These are phyloP conservation scores for Kuraishia ogatae DNA, from an alignment of 805 yeast genomes.

Conservation along the genomic window DNA sequence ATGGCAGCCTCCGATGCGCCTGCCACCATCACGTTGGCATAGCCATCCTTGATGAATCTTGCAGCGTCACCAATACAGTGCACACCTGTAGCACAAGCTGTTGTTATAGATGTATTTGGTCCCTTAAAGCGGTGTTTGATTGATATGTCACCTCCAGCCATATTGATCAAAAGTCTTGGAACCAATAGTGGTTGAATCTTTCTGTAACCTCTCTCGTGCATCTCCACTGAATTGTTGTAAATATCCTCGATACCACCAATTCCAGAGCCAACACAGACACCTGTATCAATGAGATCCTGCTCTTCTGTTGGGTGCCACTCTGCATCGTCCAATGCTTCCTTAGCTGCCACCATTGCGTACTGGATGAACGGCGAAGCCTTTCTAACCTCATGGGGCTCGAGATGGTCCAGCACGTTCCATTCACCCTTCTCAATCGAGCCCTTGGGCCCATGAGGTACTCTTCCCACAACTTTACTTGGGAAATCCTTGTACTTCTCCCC, in stretches of 20 bases:
- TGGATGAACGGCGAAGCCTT: constrained; percentile 68
- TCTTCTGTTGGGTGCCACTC: constrained; percentile 33
- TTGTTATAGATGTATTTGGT: constrained; percentile 79
- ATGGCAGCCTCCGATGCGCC: constrained; percentile 91
- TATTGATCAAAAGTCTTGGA: constrained; percentile 76
- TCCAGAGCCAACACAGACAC: constrained; percentile 90
- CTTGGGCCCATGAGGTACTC: constrained; percentile 45
- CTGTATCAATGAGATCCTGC: constrained; percentile 31
- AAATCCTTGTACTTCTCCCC: constrained; percentile 40
- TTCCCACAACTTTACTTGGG: constrained; percentile 72
- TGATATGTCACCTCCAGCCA: constrained; percentile 92
- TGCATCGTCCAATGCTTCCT: constrained; percentile 72
- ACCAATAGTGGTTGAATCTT: constrained; percentile 80
- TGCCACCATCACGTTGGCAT: constrained; percentile 81
- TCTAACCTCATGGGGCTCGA: constrained; percentile 40
- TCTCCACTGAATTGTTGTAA: constrained; percentile 51
- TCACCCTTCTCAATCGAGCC: constrained; percentile 26
- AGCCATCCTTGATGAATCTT: constrained; percentile 69
- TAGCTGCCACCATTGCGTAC: constrained; percentile 68
- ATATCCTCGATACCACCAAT: constrained; percentile 80
- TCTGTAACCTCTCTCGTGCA: constrained; percentile 44
- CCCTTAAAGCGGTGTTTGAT: constrained; percentile 73
- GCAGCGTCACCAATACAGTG: constrained; percentile 92
- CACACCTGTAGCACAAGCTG: constrained; percentile 96
- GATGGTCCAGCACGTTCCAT: constrained; percentile 46